A percentile compares a stretch with the other conserved stretches of the same genome.
phyloP scores from a whole-genome alignment of 805 yeast genomes.

The Wickerhamiella parazyma region DNA sequence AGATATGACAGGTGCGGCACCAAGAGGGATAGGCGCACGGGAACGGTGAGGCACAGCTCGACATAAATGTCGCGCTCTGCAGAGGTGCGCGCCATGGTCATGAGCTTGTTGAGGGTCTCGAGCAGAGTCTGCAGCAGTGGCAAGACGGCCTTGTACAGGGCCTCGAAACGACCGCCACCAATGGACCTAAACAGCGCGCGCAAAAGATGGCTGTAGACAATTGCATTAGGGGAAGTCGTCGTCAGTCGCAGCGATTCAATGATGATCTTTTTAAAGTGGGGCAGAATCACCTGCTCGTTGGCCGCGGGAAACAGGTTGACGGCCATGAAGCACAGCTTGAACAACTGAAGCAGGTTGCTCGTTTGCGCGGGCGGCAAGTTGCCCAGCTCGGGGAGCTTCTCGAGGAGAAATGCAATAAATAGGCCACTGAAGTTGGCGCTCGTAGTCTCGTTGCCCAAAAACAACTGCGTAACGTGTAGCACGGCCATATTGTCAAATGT shows the following conservation, averaged over 20 bases:
- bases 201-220: slow-evolving; percentile 75
- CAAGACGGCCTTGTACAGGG: slow-evolving; percentile 79
- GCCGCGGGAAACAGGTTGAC: slow-evolving; percentile 76
- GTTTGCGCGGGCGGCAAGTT: slow-evolving; percentile 64
- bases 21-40: slow-evolving; percentile 81
- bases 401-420: slow-evolving; percentile 58
- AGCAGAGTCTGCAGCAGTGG: slow-evolving; percentile 78
- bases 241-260: slow-evolving; percentile 65
- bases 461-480: slow-evolving; percentile 84
- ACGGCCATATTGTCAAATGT: slow-evolving; percentile 75
- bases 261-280: slow-evolving; percentile 74
- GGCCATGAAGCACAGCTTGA: slow-evolving; percentile 90
- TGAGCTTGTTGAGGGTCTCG: slow-evolving; percentile 72
- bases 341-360: slow-evolving; percentile 68
- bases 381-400: slow-evolving; percentile 66
- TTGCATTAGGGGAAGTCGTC: slow-evolving; percentile 79
- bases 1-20: slow-evolving; percentile 84
- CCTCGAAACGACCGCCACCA: slow-evolving; percentile 94
- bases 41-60: slow-evolving; percentile 88
- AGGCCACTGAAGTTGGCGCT: slow-evolving; percentile 85
- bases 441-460: slow-evolving; percentile 86
- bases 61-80: slow-evolving; percentile 91
- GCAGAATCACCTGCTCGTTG: slow-evolving; percentile 77
- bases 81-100: slow-evolving; percentile 69
- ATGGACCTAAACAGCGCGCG: slow-evolving; percentile 85